Conservation (phyloP, 208 protist genomes). For the Novymonas esmeraldas region DNA sequence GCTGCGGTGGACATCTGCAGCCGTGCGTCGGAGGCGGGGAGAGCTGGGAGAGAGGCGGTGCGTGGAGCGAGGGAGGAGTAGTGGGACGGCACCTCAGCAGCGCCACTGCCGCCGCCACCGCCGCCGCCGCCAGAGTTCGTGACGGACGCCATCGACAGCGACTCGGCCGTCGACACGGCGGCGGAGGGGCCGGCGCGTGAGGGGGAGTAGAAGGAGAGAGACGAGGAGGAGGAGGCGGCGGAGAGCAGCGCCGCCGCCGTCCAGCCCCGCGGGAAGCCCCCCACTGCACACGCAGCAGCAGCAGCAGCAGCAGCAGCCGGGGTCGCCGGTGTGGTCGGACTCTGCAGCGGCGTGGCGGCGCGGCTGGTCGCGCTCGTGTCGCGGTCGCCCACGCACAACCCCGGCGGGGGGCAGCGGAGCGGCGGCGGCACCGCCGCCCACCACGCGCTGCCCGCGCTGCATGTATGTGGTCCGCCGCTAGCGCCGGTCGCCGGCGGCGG, state of each 20-base stretch:
- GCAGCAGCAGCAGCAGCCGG: background rate
- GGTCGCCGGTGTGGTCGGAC: background rate
- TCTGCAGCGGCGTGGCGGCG: too few species aligned
- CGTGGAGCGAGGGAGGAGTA: too few species aligned
- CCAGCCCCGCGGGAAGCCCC: background rate
- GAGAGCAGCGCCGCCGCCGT: background rate
- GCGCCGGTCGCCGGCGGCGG: too few species aligned
- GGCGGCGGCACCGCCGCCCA: background rate
- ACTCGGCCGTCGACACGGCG: background rate
- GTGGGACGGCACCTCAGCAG: too few species aligned
- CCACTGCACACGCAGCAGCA: background rate
- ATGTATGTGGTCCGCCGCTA: too few species aligned
- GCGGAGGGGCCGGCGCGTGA: background rate
- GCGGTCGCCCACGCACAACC: background rate
- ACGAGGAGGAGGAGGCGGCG: background rate
- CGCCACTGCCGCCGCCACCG: background rate
- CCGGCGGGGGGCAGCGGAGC: background rate
- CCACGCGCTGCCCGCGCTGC: background rate
- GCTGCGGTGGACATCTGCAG: too few species aligned
- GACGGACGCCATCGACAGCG: background rate
- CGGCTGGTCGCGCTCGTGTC: background rate
- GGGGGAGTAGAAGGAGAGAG: background rate
- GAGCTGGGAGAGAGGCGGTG: too few species aligned
- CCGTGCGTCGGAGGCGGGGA: too few species aligned
- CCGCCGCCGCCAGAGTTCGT: background rate